Evolutionary conservation across 2,329 filamentous ascomycete species (phyloP), one percentile per base, ranked within the genome.

Genomic region (Fusarium austroafricanum): DNA sequence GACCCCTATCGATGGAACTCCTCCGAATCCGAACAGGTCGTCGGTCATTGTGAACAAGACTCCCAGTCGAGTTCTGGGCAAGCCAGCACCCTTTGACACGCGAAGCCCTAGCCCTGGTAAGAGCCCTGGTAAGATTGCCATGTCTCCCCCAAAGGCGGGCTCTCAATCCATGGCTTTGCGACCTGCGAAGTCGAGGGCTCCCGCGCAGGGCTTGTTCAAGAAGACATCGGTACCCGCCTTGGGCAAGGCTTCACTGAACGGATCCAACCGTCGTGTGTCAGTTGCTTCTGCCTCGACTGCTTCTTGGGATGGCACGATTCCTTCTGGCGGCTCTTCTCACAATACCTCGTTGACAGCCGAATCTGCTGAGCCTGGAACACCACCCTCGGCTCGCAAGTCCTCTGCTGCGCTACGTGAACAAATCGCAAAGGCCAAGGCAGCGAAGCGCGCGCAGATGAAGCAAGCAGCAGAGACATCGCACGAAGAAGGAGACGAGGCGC

Each of bases 351-450:
- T 65, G 20, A 67, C 64, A 23, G 62, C 53, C 6, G 46, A 61
- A 8, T 58, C 65, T 2, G 33, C 56, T 1, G 70, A 72, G 15
- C 63, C 69, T 12, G 53, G 70, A 20, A 58, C 69, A 9, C 71
- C 71, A 1, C 61, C 73, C 8, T 73, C 78, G 1, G 76, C 71
- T 53, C 77, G 80, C 38, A 96, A 92, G 72, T 94, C 94, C 0
- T 97, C 95, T 1, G 83, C 87, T 17, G 90, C 94, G 1, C 81
- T 99, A 15, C 89, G 96, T 33, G 93, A 97, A 51, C 94, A 96
- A 54, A 97, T 98, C 66, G 93, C 94, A 37, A 95, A 94, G 72
- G 95, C 96, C 1, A 97, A 95, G 75, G 94, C 94, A 4, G 92
- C 93, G 4, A 91, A 88, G 57, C 87, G 89, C 65, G 89, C 87